Conservation (phyloP, 2,329 filamentous ascomycete species). For the Colletotrichum eremochloae region DNA sequence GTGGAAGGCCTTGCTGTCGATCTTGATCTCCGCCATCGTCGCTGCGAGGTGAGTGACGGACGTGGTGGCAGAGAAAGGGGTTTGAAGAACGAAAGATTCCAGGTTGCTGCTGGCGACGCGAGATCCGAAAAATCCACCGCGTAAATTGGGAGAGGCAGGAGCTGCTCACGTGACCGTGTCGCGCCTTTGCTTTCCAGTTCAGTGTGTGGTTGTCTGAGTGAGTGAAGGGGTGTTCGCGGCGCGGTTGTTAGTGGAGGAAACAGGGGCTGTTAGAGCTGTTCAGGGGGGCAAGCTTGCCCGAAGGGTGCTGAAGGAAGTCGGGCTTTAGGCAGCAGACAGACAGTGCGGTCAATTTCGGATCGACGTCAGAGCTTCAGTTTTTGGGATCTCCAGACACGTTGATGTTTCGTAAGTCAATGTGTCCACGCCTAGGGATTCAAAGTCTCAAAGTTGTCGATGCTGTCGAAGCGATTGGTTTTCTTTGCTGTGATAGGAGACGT, state of each 20-base stretch:
- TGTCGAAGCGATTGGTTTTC: not conserved
- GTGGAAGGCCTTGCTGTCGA: conserved; percentile 94
- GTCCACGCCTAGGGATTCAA: not conserved
- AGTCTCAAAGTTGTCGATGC: not conserved
- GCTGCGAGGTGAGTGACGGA: conserved; percentile 49
- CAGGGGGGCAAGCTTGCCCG: conserved; percentile 23
- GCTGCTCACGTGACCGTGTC: conserved; percentile 52
- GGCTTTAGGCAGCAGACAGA: conserved; percentile 9
- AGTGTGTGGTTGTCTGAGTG: not conserved
- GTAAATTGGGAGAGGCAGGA: conserved; percentile 53
- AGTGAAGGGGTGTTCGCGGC: not conserved
- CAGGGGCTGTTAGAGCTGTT: conserved; percentile 2
- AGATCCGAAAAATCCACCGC: conserved; percentile 58
- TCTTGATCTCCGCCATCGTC: conserved; percentile 86
- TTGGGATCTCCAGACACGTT: not conserved
- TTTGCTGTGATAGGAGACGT: not conserved
- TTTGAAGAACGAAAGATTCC: conserved; percentile 31
- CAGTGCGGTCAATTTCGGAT: not conserved
- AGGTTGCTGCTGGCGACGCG: conserved; percentile 50
- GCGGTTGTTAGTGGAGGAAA: conserved; percentile 7
- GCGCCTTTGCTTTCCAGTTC: conserved; percentile 11
- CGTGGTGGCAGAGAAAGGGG: conserved; percentile 30
- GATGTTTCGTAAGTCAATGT: not conserved
- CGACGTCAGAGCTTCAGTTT: conserved; percentile 16
- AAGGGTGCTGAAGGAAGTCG: conserved; percentile 19